These are phyloP conservation scores for Panellus pusillus DNA, from an alignment of 768 basidiomycete genomes.

Conservation along the genomic window DNA sequence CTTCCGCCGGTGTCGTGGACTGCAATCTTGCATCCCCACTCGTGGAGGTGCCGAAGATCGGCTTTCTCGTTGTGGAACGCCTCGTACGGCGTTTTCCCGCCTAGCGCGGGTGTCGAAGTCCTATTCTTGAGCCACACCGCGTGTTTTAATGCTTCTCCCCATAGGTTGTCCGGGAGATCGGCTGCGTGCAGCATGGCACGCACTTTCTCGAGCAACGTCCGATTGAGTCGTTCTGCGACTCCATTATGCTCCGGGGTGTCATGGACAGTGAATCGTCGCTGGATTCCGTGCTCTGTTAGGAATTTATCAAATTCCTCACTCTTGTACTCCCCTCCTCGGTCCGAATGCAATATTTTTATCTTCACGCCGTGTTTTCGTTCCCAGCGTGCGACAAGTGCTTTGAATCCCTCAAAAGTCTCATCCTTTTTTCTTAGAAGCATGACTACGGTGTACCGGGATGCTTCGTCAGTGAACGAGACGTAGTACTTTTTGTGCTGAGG, in stretches of 20 bases:
- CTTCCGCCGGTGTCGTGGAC: conserved; percentile 19
- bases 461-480: conserved; percentile 34
- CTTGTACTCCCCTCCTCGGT: conserved; percentile 31
- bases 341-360: conserved; percentile 29
- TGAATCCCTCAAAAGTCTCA: conserved; percentile 24
- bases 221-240: conserved; percentile 36
- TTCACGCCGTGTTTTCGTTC: conserved; percentile 25
- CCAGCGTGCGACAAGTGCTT: conserved; percentile 22
- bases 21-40: conserved; percentile 23
- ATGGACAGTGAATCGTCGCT: conserved; percentile 23
- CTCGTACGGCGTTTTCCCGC: conserved; percentile 23
- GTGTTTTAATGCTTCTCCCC: conserved; percentile 29
- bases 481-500: conserved; percentile 28
- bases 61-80: conserved; percentile 21
- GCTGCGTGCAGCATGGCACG: conserved; percentile 29
- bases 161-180: conserved; percentile 30
- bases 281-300: conserved; percentile 21
- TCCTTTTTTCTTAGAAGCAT: conserved; percentile 29
- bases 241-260: conserved; percentile 36
- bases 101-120: conserved; percentile 21
- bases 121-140: conserved; percentile 28
- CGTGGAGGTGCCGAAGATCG: conserved; percentile 17
- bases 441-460: conserved; percentile 23
- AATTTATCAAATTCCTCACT: conserved; percentile 20
- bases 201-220: conserved; percentile 28